phyloP scores from a whole-genome alignment of 495 filamentous ascomycete species.

The Lentithecium fluviatile region DNA sequence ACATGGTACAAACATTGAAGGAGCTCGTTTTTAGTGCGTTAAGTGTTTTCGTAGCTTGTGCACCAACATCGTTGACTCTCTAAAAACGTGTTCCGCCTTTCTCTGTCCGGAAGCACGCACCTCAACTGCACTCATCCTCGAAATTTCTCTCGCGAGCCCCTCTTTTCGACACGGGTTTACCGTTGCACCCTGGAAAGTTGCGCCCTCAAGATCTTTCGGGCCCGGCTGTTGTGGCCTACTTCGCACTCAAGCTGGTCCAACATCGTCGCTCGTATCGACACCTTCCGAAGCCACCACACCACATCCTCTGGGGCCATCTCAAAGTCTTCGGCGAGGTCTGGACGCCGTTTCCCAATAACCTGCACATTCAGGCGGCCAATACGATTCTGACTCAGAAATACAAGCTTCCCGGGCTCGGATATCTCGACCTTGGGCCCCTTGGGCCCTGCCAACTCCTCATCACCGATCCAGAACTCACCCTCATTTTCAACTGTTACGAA shows the following conservation, averaged over 20 bases:
- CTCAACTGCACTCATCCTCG: neutral
- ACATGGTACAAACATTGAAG: no score
- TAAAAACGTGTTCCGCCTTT: no score
- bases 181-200: no score
- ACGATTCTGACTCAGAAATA: constrained; percentile 23
- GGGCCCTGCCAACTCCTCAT: constrained; percentile 18
- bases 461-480: constrained; percentile 24
- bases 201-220: neutral
- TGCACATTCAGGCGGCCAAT: constrained; percentile 7
- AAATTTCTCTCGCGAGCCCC: neutral
- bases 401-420: constrained; percentile 22
- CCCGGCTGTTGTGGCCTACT: constrained; percentile 1
- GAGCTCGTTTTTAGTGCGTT: no score
- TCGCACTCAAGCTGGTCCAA: constrained; percentile 6
- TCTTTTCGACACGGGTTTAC: no score
- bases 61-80: no score
- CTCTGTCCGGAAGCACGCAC: no score
- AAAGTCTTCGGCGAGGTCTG: constrained; percentile 25
- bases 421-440: constrained; percentile 29
- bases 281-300: constrained; percentile 26
- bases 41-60: no score
- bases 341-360: constrained; percentile 12
- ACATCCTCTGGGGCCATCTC: constrained; percentile 27
- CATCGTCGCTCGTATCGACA: no score
- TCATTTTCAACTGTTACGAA: neutral